phyloP scores from a whole-genome alignment of 1,284 basidiomycete genomes.

The Coniferiporia weirii region DNA sequence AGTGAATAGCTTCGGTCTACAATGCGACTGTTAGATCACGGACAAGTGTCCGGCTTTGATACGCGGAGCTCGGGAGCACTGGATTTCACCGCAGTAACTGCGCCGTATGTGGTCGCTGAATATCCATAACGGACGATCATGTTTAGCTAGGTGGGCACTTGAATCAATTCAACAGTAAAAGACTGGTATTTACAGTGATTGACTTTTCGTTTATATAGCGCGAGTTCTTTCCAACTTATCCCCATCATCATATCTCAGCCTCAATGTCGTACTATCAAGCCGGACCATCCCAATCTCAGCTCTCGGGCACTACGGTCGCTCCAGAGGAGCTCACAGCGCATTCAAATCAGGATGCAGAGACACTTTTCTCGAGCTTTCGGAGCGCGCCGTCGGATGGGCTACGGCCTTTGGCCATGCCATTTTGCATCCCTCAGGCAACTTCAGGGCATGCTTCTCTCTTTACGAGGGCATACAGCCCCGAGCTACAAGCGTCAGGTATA shows the following conservation, averaged over 20 bases:
- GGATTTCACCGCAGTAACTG: too few relatives aligned
- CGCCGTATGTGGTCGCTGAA: too few relatives aligned
- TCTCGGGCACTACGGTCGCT: neutral
- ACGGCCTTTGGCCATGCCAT: neutral
- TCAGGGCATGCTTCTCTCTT: neutral
- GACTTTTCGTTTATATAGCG: too few relatives aligned
- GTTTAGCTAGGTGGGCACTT: too few relatives aligned
- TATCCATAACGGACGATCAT: too few relatives aligned
- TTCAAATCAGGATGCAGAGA: neutral
- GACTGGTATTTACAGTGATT: too few relatives aligned
- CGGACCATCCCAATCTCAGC: neutral
- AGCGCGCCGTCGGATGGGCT: neutral
- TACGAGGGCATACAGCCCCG: slow-evolving; percentile 6
- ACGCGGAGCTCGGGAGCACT: too few relatives aligned
- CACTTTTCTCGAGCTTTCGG: neutral
- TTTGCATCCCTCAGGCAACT: slow-evolving; percentile 2
- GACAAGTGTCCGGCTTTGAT: too few relatives aligned
- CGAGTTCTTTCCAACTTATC: too few relatives aligned
- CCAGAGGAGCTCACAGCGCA: neutral
- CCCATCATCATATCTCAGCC: neutral
- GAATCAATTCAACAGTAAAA: too few relatives aligned
- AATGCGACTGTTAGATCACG: too few relatives aligned
- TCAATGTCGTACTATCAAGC: neutral
- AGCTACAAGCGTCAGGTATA: neutral
- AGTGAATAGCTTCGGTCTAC: too few relatives aligned